Conservation (phyloP, 2,329 filamentous ascomycete genomes). For the Monilinia fructicola region DNA sequence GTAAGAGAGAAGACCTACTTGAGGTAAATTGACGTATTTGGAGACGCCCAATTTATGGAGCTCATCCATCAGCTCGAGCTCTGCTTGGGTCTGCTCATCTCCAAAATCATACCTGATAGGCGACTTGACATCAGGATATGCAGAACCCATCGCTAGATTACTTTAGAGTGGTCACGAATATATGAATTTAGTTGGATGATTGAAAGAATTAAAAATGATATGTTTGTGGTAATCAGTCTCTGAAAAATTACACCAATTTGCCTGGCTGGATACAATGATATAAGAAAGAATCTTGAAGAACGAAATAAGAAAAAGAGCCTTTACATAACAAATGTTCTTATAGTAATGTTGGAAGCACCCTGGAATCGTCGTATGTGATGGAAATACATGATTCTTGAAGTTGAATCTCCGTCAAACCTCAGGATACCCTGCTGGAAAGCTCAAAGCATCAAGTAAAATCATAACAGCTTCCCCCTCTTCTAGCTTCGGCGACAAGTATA, state of each 20-base stretch:
- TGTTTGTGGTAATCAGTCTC: not conserved
- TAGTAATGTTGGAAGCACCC: not conserved
- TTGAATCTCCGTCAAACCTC: not conserved
- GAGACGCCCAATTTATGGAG: conserved; percentile 28
- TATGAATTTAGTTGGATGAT: not conserved
- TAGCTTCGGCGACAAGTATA: not conserved
- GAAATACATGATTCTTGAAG: not conserved
- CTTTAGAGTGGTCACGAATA: not conserved
- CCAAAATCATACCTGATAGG: conserved; percentile 25
- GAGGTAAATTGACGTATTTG: conserved; percentile 28
- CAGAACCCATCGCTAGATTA: not conserved
- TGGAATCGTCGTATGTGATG: not conserved
- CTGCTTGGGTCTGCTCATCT: conserved; percentile 27
- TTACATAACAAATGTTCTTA: not conserved
- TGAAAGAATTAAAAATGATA: not conserved
- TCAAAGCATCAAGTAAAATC: not conserved
- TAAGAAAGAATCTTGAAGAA: not conserved
- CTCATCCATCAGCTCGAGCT: conserved; percentile 30
- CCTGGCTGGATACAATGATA: not conserved
- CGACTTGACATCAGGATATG: not conserved
- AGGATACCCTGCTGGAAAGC: not conserved
- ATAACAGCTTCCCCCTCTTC: not conserved
- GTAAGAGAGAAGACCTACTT: conserved; percentile 21
- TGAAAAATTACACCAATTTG: not conserved
- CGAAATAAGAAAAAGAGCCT: too few species aligned